These are phyloP conservation scores for Pittosporum tobira DNA, from an alignment of 129 eudicot species.

Conservation along the genomic window DNA sequence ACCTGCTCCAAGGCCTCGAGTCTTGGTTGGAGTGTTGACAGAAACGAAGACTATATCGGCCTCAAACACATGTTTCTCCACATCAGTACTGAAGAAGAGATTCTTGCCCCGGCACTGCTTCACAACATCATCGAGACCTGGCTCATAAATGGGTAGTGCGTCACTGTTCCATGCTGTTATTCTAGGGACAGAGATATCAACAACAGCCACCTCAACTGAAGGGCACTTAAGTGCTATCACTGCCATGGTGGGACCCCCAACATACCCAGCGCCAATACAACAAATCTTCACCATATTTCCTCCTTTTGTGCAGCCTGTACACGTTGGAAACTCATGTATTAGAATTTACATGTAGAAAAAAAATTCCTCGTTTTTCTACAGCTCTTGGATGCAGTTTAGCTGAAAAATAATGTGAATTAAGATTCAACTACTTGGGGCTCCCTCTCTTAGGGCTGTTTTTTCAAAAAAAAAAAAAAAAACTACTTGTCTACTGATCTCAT, in stretches of 20 bases:
- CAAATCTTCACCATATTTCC: conserved; percentile 87
- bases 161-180: conserved; percentile 85
- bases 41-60: conserved; percentile 83
- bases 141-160: conserved; percentile 74
- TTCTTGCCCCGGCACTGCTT: conserved; percentile 87
- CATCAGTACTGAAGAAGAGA: conserved; percentile 84
- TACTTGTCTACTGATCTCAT: too few species aligned
- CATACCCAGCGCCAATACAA: conserved; percentile 94
- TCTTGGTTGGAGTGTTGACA: conserved; percentile 87
- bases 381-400: too few species aligned
- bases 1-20: conserved; percentile 89
- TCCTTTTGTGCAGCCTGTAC: conserved; percentile 7
- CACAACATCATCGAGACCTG: conserved; percentile 84
- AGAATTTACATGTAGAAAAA: not conserved
- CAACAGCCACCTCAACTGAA: conserved; percentile 58
- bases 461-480: too few species aligned
- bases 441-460: too few species aligned
- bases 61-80: conserved; percentile 75
- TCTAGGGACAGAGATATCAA: conserved; percentile 73
- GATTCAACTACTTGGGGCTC: not conserved
- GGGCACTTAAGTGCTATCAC: conserved; percentile 90
- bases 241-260: conserved; percentile 94
- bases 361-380: too few species aligned
- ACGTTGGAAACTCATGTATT: not conserved
- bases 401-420: not conserved